Evolutionary conservation across 2,329 filamentous ascomycete species (phyloP).

Genomic region (Pestalotiopsis sp.): DNA sequence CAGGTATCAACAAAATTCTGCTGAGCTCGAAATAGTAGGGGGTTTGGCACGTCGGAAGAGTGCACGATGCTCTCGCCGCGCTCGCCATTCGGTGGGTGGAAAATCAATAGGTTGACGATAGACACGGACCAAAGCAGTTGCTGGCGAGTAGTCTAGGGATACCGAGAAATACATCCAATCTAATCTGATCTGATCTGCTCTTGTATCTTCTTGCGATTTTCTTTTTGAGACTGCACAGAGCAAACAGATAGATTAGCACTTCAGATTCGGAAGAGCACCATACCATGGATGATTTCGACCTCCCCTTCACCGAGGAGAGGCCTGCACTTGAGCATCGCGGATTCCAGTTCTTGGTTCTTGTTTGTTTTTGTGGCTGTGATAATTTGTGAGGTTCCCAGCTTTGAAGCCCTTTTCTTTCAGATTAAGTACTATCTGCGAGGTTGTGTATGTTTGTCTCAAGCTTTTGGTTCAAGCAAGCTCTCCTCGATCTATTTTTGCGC

Average conservation of each 20-base stretch:
- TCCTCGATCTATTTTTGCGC: conserved; percentile 27
- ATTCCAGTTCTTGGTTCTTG: conserved; percentile 16
- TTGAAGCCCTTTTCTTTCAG: conserved; percentile 25
- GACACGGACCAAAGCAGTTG: too few species aligned
- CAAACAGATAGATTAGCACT: neutral
- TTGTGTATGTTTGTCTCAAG: conserved; percentile 27
- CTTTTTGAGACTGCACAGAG: neutral
- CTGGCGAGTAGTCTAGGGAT: too few species aligned
- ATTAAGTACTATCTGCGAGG: conserved; percentile 36
- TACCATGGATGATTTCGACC: neutral
- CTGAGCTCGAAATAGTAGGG: too few species aligned
- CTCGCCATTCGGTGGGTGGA: too few species aligned
- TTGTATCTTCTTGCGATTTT: neutral
- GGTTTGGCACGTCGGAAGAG: too few species aligned
- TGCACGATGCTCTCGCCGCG: too few species aligned
- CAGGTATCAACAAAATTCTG: too few species aligned
- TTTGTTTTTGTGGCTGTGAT: conserved; percentile 5
- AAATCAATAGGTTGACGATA: too few species aligned
- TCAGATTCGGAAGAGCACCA: neutral
- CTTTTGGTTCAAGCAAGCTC: conserved; percentile 25
- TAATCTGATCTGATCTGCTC: too few species aligned
- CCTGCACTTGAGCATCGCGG: neutral
- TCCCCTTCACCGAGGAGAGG: neutral
- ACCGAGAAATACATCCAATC: too few species aligned
- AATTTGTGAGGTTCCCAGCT: conserved; percentile 20